Evolutionary conservation across 2,329 filamentous ascomycete genomes (phyloP), one percentile per base, ranked within the genome.

Genomic region (Stenocarpella maydis): DNA sequence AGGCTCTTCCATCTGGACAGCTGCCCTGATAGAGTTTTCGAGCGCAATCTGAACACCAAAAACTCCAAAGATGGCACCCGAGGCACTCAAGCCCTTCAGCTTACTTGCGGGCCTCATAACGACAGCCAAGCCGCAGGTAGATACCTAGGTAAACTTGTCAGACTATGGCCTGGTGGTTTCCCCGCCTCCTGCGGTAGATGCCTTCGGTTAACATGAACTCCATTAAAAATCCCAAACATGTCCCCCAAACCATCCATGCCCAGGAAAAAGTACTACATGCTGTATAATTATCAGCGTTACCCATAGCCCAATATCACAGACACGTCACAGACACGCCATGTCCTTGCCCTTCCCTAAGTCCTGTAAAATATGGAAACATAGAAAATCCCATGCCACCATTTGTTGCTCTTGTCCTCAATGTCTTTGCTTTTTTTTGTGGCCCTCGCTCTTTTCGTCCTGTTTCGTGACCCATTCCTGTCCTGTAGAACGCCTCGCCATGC

Each of bases 401-500:
- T 54, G n/a, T 24, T 37, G 24, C 28, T 28, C 49, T 37, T 12
- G 34, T 4, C 17, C 14, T 26, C 26, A 6, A 7, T 54, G 19
- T n/a, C n/a, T 5, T 34, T 34, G 31, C 9, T 21, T 34, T 4
- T 34, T 26, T 8, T n/a, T 21, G 7, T 14, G 7, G 2, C 53
- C 7, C 39, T 37, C 15, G 21, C 24, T 26, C 28, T 19, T 49
- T 49, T 34, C 24, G 17, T 19, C 64, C 26, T 21, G 5, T 54
- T 39, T 24, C 64, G 26, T 58, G 41, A 12, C 50, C 50, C 19
- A 34, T 55, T 43, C 19, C 64, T 28, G 14, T 31, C 64, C 50
- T 34, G 37, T 34, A 66, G 58, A 63, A 63, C 58, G 58, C 58
- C 58, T 63, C 43, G 58, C 58, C 58, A 49, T 63, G 28, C 49